Base-by-base conservation (phyloP, 1,284 basidiomycete species). In the Cutaneotrichosporon cutaneum region DNA sequence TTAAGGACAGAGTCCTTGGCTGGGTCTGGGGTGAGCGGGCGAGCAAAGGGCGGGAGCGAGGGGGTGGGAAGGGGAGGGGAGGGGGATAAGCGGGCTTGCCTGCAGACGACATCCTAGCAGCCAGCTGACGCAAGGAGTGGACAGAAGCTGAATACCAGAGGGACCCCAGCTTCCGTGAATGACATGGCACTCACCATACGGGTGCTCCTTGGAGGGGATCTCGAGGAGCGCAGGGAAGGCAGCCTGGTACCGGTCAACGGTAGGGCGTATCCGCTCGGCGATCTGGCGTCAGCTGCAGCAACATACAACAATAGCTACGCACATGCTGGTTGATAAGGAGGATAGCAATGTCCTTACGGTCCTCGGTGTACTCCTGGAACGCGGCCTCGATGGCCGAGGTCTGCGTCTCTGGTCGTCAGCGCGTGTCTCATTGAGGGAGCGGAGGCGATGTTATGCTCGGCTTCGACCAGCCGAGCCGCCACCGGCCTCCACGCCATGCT, bases 311-410 rank as follows among this genome's bases (percentile, higher is more conserved):
- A n/a, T 1, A 22, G 26, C 11, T 9, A 77, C 88, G 69, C 67
- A 94, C 94, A 82, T 97, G 93, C 77, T 98, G 94, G 82, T 97
- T 98, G 74, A 98, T 96, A 69, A 98, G 83, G 18, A 98, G 82
- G 69, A 98, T 96, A 39, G 94, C 94, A 65, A 97, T 89, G 73
- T 98, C 94, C 76, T 89, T 89, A 63, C 94, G 86, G 54, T 66
- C 64, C 76, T 92, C 87, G 2, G 92, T 96, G 80, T 89, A 96
- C 65, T 94, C 92, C 73, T 93, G 87, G 78, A 97, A 97, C 7
- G 90, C 85, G 30, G 87, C 85, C 78, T 97, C 94, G 68, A 97
- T 94, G 9, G 86, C 86, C 13, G 90, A 88, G 47, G 90, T 85
- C 73, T 92, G 90, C 2, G 94, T 96, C 79, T 95, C 94, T 96